phyloP scores from a whole-genome alignment of 148 eudicot genomes.

The Chenopodium album region DNA sequence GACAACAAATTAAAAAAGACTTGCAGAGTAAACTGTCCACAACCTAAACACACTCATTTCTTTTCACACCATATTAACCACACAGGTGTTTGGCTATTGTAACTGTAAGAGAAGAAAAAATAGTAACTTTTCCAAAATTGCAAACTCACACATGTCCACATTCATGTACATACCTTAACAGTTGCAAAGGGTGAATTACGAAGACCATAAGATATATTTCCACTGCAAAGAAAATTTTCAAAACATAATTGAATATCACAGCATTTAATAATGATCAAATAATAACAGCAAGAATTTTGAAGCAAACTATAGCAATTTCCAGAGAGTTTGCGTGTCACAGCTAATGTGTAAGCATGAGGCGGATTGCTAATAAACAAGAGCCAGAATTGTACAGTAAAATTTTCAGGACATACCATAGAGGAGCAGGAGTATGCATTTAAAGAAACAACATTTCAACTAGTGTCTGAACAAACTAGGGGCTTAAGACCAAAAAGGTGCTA shows the following conservation, averaged over 20 bases:
- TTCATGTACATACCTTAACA: slow-evolving; percentile 51
- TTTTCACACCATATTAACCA: not conserved
- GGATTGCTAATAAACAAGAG: not conserved
- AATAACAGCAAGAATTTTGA: not conserved
- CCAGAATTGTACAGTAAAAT: not conserved
- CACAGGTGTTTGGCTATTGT: not conserved
- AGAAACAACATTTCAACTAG: not conserved
- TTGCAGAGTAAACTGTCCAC: not conserved
- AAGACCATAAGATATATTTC: slow-evolving; percentile 77
- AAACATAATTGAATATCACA: not conserved
- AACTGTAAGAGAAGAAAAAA: not conserved
- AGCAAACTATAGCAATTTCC: not conserved
- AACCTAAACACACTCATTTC: not conserved
- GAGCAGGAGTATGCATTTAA: not conserved
- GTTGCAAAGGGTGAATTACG: slow-evolving; percentile 81
- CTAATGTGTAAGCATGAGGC: not conserved
- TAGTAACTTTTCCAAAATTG: not conserved
- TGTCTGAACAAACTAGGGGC: not conserved
- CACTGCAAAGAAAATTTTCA: slow-evolving; percentile 48
- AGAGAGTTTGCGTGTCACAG: not conserved
- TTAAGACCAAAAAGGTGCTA: not conserved
- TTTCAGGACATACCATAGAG: not conserved
- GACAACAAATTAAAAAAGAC: not conserved
- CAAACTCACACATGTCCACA: not conserved
- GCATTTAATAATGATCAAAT: not conserved